Base-by-base conservation (phyloP, 805 yeast genomes). In the Candida vaughaniae region DNA sequence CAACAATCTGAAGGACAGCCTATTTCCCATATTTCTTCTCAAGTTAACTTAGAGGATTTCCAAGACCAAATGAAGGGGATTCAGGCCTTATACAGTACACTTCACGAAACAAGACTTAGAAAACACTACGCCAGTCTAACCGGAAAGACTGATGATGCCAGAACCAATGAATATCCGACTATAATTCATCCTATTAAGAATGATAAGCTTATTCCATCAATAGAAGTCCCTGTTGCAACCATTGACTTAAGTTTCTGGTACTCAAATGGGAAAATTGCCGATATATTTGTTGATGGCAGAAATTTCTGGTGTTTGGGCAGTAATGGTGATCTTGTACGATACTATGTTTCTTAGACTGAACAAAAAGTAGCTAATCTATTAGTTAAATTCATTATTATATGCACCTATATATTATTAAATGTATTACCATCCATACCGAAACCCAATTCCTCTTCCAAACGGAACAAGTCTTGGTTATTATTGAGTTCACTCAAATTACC, bases 361-460 rank as follows among this genome's bases (percentile, higher is more conserved):
- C 23, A 20, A 20, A 20, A 20, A 20, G 10, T 20, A n/a, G n/a
- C n/a, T n/a, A n/a, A n/a, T n/a, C n/a, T n/a, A n/a, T n/a, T n/a
- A n/a, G n/a, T n/a, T n/a, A n/a, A n/a, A 10, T 10, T 20, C 23
- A 20, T 10, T 20, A 7, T 7, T 20, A 20, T 20, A 20, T 20
- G 6, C 33, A 30, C 11, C 35, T 26, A 36, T 16, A 36, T 19
- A 15, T 28, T 27, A 31, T 43, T 43, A 22, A 43, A 39, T 16
- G 39, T 45, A 38, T 51, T 56, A 7, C 71, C 71, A 48, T 69
- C 74, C 50, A 69, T 52, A 5, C 74, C 74, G 49, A 65, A 68
- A 3, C 72, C 69, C 17, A 69, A 50, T 35, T 69, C 74, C 43
- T 68, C 73, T 42, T 69, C 74, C 25, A 69, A 54, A 30, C 63